A percentile compares a stretch with the other conserved stretches of the same genome.
phyloP scores from a whole-genome alignment of 345 rosid species.

The Nasturtium officinale region DNA sequence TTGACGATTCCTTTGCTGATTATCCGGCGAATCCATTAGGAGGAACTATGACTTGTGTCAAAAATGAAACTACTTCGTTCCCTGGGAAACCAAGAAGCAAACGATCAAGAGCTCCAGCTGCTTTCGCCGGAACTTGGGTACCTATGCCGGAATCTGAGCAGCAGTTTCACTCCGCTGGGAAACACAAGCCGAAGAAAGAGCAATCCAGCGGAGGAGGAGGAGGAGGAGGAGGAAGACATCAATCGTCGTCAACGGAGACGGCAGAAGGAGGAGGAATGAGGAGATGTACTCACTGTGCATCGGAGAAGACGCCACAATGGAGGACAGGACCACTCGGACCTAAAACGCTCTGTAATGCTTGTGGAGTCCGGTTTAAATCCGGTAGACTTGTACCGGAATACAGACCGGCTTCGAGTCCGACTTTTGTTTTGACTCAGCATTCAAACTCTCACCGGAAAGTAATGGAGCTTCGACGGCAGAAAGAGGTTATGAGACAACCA shows the following conservation, averaged over 20 bases:
- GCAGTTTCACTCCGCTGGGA: conserved; percentile 22
- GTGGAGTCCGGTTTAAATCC: conserved; percentile 83
- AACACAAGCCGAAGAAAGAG: conserved; percentile 48
- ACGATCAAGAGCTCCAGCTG: conserved; percentile 50
- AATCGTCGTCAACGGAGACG: conserved; percentile 25
- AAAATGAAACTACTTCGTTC: conserved; percentile 47
- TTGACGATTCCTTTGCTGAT: conserved; percentile 70
- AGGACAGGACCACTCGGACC: conserved; percentile 83
- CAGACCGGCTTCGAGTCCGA: conserved; percentile 82
- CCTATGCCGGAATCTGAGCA: conserved; percentile 35
- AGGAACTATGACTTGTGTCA: conserved; percentile 43
- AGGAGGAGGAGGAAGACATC: conserved; percentile 44
- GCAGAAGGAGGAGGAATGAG: conserved; percentile 44
- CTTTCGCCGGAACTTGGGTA: conserved; percentile 41
- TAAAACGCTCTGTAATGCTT: conserved; percentile 74
- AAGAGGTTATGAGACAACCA: conserved; percentile 52
- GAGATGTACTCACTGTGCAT: conserved; percentile 75
- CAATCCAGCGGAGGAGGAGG: conserved; percentile 31
- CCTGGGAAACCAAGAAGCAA: conserved; percentile 56
- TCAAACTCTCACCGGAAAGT: conserved; percentile 89
- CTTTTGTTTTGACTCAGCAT: conserved; percentile 75
- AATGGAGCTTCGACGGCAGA: conserved; percentile 76
- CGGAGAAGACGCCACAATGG: conserved; percentile 91
- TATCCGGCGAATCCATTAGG: conserved; percentile 51
- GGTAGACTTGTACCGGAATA: conserved; percentile 84